Evolutionary conservation across 108 stramenopile species (phyloP).

Genomic region (Cyclostephanos tholiformis): DNA sequence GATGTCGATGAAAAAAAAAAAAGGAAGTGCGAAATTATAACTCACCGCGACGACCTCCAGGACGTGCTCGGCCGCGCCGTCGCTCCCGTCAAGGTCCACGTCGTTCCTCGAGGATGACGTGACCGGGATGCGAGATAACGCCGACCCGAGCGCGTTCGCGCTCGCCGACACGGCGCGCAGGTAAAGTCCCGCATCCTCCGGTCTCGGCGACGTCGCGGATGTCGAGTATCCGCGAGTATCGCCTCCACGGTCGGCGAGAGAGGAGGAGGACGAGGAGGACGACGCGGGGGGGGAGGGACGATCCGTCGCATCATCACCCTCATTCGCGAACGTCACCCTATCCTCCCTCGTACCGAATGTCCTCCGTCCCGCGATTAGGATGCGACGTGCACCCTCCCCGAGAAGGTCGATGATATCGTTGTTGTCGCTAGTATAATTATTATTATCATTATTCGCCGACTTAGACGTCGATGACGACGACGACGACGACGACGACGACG

Average conservation of each 20-base stretch:
- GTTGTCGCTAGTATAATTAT: too few species aligned
- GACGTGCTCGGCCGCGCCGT: not conserved
- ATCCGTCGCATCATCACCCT: too few species aligned
- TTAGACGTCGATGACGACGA: not conserved
- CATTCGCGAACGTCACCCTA: not conserved
- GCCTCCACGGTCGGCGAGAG: too few species aligned
- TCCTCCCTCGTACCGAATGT: not conserved
- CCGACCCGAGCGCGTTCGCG: not conserved
- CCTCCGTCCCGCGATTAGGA: not conserved
- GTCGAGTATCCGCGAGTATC: not conserved
- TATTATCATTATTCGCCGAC: too few species aligned
- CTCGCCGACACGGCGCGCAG: not conserved
- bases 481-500: not conserved
- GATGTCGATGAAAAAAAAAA: too few species aligned
- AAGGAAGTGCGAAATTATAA: too few species aligned
- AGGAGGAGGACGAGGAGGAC: too few species aligned
- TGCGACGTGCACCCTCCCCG: not conserved
- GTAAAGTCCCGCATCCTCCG: not conserved
- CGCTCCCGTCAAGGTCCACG: too few species aligned
- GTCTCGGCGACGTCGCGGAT: not conserved
- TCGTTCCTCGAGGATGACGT: too few species aligned
- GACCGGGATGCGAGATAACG: too few species aligned
- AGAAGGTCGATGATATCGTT: not conserved
- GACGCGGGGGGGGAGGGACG: too few species aligned
- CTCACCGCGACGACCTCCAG: slow-evolving; percentile 7